Base-by-base conservation (phyloP, 2,329 filamentous ascomycete species). In the Xylaria sp. region DNA sequence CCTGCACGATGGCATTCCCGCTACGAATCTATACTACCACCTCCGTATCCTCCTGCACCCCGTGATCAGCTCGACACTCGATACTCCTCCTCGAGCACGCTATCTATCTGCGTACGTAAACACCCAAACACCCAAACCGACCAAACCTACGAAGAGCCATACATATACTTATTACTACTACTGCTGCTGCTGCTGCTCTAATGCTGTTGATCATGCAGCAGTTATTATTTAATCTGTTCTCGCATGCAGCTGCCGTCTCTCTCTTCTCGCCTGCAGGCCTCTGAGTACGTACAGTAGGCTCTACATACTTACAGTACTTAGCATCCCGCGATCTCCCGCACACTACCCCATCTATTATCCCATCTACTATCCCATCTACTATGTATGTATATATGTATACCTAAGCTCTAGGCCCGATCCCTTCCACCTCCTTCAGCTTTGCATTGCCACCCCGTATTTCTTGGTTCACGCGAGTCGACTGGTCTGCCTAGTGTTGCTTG, bases 1-100 rank as follows among this genome's bases (percentile, higher is more conserved):
- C 15, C n/a, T 35, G 37, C 40, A 29, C 41, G 56, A 53, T 43
- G 29, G 35, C 59, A 62, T 58, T 52, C 59, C 54, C 52, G 47
- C 48, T 41, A 46, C 47, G 37, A 23, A 40, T 43, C 17, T 37
- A 31, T n/a, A 46, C 25, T 11, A 43, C 41, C 48, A 43, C 19
- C 29, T 38, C 31, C 33, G 38, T 19, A 21, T 19, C 44, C 43
- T 38, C n/a, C 40, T 53, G 33, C 40, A 44, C 59, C 54, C 43
- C 49, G 54, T 62, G 54, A 58, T 49, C 59, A 48, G 40, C 3
- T 25, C 29, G 47, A 58, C 55, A 41, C 23, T 52, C 38, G 13
- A 7, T 13, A 35, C 13, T 13, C 31, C 15, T 46, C 23, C 33
- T 49, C 46, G 6, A 35, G 27, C 4, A 35, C 46, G 38, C 21